A percentile compares a stretch with the other conserved stretches of the same genome.
Conservation (phyloP, 768 basidiomycete species). For the Chalciporus chontae region DNA sequence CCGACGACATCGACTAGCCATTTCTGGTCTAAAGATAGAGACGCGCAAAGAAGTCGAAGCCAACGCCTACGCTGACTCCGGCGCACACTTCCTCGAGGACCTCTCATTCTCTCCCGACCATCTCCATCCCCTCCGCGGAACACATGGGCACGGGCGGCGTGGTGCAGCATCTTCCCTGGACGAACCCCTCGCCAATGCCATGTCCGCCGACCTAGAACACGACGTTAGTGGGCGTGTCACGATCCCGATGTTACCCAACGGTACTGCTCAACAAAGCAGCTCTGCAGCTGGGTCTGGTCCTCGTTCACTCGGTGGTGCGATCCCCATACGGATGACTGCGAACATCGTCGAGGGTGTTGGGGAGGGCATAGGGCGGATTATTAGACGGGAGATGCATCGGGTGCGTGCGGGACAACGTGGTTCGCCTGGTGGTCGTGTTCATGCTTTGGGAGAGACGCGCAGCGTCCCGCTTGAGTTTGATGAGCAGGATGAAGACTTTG, state of each 20-base stretch:
- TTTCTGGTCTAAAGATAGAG: constrained; percentile 56
- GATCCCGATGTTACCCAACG: constrained; percentile 84
- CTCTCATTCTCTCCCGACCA: constrained; percentile 8
- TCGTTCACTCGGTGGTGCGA: constrained; percentile 26
- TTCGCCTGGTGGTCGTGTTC: neutral
- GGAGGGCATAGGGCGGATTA: constrained; percentile 52
- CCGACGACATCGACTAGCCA: constrained; percentile 57
- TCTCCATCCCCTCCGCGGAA: neutral
- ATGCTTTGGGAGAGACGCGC: constrained; percentile 1
- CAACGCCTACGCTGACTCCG: constrained; percentile 41
- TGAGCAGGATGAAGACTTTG: constrained; percentile 66
- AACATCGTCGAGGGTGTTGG: constrained; percentile 54
- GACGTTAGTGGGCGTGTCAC: constrained; percentile 26
- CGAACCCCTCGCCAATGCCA: constrained; percentile 73
- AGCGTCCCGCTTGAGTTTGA: constrained; percentile 55
- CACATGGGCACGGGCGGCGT: neutral
- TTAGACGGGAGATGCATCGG: constrained; percentile 49
- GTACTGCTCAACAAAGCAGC: constrained; percentile 30
- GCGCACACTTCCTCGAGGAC: constrained; percentile 21
- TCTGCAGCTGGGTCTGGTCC: neutral
- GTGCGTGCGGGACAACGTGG: constrained; percentile 1
- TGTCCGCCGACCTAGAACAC: constrained; percentile 60
- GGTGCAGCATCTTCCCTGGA: constrained; percentile 51
- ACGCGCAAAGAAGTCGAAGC: constrained; percentile 73
- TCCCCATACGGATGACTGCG: constrained; percentile 55